Evolutionary conservation across 805 yeast genomes (phyloP).

Genomic region (Candida coquimbonensis): DNA sequence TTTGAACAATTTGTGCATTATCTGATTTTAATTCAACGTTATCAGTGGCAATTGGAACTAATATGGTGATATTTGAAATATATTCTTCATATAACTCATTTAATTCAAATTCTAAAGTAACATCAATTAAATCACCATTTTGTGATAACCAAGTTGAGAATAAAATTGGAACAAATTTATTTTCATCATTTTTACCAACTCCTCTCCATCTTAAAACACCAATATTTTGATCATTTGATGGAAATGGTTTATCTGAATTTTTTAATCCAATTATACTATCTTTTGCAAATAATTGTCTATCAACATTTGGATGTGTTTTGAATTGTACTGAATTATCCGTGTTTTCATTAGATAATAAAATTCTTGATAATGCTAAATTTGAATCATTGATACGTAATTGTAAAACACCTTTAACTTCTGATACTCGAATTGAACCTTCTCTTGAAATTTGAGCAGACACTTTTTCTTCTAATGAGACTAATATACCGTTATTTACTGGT

Average conservation of each 20-base stretch:
- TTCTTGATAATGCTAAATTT: slow-evolving; percentile 58
- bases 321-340: slow-evolving; percentile 52
- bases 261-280: slow-evolving; percentile 61
- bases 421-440: slow-evolving; percentile 65
- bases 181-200: slow-evolving; percentile 53
- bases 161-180: slow-evolving; percentile 51
- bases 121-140: slow-evolving; percentile 53
- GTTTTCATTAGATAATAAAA: slow-evolving; percentile 47
- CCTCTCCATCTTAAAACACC: slow-evolving; percentile 94
- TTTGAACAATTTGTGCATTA: slow-evolving; percentile 49
- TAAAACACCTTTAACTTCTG: slow-evolving; percentile 86
- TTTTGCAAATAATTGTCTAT: slow-evolving; percentile 58
- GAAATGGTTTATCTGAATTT: slow-evolving; percentile 76
- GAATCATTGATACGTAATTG: slow-evolving; percentile 80
- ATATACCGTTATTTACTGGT: slow-evolving; percentile 63
- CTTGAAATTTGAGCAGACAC: slow-evolving; percentile 71
- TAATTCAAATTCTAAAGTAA: slow-evolving; percentile 86
- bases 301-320: slow-evolving; percentile 96
- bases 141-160: slow-evolving; percentile 82
- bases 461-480: slow-evolving; percentile 71
- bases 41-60: slow-evolving; percentile 62
- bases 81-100: slow-evolving; percentile 38
- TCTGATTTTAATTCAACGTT: slow-evolving; percentile 46
- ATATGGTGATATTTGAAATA: slow-evolving; percentile 45
- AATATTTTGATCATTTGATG: slow-evolving; percentile 81